These are phyloP conservation scores for Lachnellula subtilissima DNA, from an alignment of 2,329 filamentous ascomycete genomes.

Conservation along the genomic window DNA sequence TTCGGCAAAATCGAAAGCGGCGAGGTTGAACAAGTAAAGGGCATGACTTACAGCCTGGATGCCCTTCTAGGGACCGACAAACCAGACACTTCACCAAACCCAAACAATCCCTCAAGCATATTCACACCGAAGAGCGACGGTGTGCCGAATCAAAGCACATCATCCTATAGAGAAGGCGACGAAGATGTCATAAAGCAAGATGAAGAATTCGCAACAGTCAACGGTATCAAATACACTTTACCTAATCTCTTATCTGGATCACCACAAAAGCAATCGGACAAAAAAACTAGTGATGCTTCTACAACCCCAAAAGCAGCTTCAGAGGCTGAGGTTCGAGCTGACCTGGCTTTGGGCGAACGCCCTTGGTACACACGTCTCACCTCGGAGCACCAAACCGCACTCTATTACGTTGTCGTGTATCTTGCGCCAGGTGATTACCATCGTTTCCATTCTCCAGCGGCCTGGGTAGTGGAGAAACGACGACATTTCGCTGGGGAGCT, in stretches of 20 bases:
- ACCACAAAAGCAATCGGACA: constrained; percentile 34
- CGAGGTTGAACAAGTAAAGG: constrained; percentile 97
- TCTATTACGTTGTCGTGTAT: constrained; percentile 95
- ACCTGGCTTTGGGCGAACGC: constrained; percentile 68
- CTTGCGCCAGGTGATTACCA: constrained; percentile 97
- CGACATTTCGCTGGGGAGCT: constrained; percentile 98
- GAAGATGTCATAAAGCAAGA: constrained; percentile 70
- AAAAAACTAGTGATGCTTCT: constrained; percentile 65
- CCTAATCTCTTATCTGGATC: constrained; percentile 81
- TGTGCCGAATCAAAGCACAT: constrained; percentile 22
- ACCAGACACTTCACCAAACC: constrained; percentile 36
- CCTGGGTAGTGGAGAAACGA: constrained; percentile 90
- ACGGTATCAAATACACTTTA: constrained; percentile 92
- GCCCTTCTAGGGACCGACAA: constrained; percentile 73
- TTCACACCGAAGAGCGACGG: constrained; percentile 27
- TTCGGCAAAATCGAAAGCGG: constrained; percentile 89
- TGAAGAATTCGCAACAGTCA: constrained; percentile 89
- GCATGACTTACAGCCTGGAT: constrained; percentile 95
- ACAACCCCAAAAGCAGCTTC: constrained; percentile 62
- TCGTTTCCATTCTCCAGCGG: constrained; percentile 90
- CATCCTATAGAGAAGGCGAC: constrained; percentile 31
- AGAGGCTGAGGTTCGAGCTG: constrained; percentile 76
- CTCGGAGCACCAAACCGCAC: constrained; percentile 58
- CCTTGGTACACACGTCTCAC: constrained; percentile 68
- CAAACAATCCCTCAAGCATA: constrained; percentile 43